Conservation (phyloP, 805 yeast species). For the Monosporozyma aquatica region DNA sequence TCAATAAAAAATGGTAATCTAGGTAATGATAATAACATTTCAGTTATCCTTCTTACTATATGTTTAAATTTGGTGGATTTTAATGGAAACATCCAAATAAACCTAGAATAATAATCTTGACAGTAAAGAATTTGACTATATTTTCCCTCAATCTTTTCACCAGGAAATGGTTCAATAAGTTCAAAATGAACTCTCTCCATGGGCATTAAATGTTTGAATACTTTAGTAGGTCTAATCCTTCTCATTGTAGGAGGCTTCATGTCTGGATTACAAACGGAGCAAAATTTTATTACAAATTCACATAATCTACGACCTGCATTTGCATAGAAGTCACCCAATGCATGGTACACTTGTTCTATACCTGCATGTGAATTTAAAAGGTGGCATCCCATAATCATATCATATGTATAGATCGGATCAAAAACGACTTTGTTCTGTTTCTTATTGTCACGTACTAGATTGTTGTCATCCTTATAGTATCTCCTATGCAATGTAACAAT, state of each 20-base stretch:
- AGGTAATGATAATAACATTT: conserved; percentile 15
- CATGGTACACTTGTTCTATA: conserved; percentile 11
- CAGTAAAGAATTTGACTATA: conserved; percentile 23
- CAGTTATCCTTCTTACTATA: conserved; percentile 12
- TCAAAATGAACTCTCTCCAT: conserved; percentile 27
- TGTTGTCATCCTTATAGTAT: conserved; percentile 16
- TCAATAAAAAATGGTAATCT: conserved; percentile 26
- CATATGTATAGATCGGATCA: conserved; percentile 24
- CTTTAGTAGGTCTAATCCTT: conserved; percentile 11
- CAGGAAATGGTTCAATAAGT: conserved; percentile 21
- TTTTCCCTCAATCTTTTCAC: conserved; percentile 18
- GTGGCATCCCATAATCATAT: conserved; percentile 25
- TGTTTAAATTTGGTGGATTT: conserved; percentile 18
- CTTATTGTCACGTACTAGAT: conserved; percentile 18
- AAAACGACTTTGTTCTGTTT: conserved; percentile 19
- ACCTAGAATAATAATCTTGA: conserved; percentile 25
- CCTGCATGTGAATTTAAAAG: conserved; percentile 25
- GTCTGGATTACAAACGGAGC: conserved; percentile 25
- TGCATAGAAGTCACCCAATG: conserved; percentile 16
- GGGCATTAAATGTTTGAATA: conserved; percentile 17
- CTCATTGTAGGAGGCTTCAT: conserved; percentile 10
- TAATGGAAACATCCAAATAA: conserved; percentile 27
- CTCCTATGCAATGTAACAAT: conserved; percentile 17
- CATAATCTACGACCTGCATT: conserved; percentile 21
- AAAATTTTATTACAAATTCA: conserved; percentile 16